These are phyloP conservation scores for Cladosporium sphaerospermum DNA, from an alignment of 2,329 filamentous ascomycete genomes.

Conservation along the genomic window DNA sequence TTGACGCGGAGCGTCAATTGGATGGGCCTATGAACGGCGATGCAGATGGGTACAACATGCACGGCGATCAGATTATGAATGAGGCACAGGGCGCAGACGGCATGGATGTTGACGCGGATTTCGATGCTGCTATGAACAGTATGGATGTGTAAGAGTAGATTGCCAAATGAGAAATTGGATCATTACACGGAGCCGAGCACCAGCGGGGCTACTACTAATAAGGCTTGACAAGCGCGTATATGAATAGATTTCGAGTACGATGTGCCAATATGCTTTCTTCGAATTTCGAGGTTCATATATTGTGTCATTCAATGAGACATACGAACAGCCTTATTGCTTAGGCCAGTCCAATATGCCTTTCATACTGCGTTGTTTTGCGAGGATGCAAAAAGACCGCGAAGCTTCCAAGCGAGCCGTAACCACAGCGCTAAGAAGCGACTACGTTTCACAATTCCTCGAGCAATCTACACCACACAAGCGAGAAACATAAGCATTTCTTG, in stretches of 20 bases:
- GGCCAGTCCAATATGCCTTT: too few relatives aligned
- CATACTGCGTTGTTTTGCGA: too few relatives aligned
- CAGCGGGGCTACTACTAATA: neutral
- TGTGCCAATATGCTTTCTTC: too few relatives aligned
- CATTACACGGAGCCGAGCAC: neutral
- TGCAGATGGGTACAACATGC: slow-evolving; percentile 35
- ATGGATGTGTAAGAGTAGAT: slow-evolving; percentile 26
- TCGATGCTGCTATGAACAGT: slow-evolving; percentile 33
- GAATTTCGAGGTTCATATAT: too few relatives aligned
- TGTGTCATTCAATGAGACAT: too few relatives aligned
- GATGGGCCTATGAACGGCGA: slow-evolving; percentile 32
- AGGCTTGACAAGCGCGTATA: too few relatives aligned
- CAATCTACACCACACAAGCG: neutral
- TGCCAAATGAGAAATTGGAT: slow-evolving; percentile 8
- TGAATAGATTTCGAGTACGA: too few relatives aligned
- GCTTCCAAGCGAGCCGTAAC: neutral
- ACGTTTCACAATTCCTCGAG: neutral
- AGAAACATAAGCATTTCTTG: neutral
- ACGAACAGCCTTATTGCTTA: too few relatives aligned
- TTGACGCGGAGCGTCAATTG: slow-evolving; percentile 52
- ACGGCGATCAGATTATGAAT: slow-evolving; percentile 28
- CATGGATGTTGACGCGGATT: slow-evolving; percentile 31
- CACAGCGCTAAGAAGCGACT: neutral
- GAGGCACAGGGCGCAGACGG: slow-evolving; percentile 26
- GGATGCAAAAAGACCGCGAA: too few relatives aligned